Evolutionary conservation across 2,329 filamentous ascomycete genomes (phyloP), one percentile per base, ranked within the genome.

Genomic region (Talaromyces rugulosus): DNA sequence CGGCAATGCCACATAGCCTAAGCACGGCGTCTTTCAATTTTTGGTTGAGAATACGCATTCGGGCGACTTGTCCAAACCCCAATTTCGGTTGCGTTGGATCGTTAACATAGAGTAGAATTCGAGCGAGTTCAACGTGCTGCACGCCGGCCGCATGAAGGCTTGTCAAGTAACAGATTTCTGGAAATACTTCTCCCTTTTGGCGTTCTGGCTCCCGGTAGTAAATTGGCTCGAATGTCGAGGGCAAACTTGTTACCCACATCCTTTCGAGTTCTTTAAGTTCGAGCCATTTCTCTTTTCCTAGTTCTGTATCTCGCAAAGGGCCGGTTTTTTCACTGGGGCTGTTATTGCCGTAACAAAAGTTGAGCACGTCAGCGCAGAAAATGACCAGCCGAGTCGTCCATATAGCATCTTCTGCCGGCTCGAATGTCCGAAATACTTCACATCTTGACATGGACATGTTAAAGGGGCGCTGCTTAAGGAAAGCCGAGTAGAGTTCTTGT

Each of bases 91-190:
- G 74, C 7, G 74, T 80, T 0, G 83, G 84, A 66, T 87, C 81
- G 64, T 85, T 85, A 27, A 82, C 82, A 18, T 80, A 75, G 1
- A 88, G 77, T 34, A 88, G 80, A 5, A 87, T 80, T 47, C 81
- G 78, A 0, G 84, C 83, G 2, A 88, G 77, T 61, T 86, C 81
- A 66, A 85, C 81, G 69, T 88, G 85, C 59, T 86, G 85, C 16
- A 85, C 76, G 0, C 85, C 86, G 8, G 85, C 83, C 5, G 86
- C 84, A 67, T 86, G 81, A 64, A 82, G 85, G 62, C 83, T 82
- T 51, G 80, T 82, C 12, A 84, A 75, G 67, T 85, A 84, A 75
- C 83, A 84, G 2, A 87, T 77, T 56, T 85, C 80, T 0, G 86
- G 85, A 65, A 88, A 88, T 0, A 80, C 74, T 33, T 78, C 73